A percentile compares a stretch with the other conserved stretches of the same genome.
These are phyloP conservation scores for Petunia axillaris DNA, from an alignment of 257 asterid genomes.

Conservation along the genomic window DNA sequence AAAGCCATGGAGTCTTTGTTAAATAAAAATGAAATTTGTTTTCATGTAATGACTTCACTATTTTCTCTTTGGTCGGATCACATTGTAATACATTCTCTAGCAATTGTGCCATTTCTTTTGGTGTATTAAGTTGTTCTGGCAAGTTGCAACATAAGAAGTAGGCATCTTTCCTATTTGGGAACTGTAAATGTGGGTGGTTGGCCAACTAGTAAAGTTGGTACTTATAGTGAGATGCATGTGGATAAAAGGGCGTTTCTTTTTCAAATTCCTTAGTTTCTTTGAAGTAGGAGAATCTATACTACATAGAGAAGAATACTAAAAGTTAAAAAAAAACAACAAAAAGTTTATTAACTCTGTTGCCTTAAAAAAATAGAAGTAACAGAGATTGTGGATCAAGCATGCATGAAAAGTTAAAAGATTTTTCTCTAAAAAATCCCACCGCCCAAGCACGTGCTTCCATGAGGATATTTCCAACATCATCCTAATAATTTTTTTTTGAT, in stretches of 20 bases:
- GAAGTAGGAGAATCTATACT: neutral
- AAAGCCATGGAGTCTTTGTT: neutral
- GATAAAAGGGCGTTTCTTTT: neutral
- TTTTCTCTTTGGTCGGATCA: neutral
- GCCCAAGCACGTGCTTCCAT: slow-evolving; percentile 44
- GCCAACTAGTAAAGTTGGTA: neutral
- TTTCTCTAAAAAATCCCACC: slow-evolving; percentile 47
- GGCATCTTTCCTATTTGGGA: neutral
- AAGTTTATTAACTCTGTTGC: neutral
- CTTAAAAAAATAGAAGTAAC: slow-evolving; percentile 25
- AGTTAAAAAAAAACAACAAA: neutral
- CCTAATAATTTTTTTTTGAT: no score
- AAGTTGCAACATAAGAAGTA: neutral
- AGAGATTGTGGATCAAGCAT: slow-evolving; percentile 33
- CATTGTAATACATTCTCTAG: neutral
- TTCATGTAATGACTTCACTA: neutral
- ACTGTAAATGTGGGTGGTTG: neutral
- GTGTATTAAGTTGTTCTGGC: neutral
- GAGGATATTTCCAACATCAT: slow-evolving; percentile 29
- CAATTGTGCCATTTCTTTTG: neutral
- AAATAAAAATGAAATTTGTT: no score
- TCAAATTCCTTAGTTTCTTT: no score
- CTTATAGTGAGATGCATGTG: neutral
- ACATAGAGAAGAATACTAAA: neutral
- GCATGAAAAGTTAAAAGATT: slow-evolving; percentile 28